Base-by-base conservation (phyloP, 306 rosid species). In the Castanea mollissima region DNA sequence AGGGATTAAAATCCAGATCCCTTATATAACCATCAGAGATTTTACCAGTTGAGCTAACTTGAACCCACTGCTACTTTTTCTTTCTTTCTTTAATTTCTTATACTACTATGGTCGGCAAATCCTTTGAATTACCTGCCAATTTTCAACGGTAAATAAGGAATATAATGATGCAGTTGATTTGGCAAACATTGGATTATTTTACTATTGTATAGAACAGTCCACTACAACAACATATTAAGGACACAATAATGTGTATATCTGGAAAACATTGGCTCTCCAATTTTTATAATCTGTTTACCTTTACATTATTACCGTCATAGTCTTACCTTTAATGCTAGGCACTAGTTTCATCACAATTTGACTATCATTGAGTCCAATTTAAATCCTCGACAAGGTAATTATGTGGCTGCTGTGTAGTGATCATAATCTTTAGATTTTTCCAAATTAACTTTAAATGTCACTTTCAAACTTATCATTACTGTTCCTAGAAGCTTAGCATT, bases 91-190 rank as follows among this genome's bases (percentile, higher is more conserved):
- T 49, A 49, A 49, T 49, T 49, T 13, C 15, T 49, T 0, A 49
- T 13, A 49, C 54, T 10, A 49, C 15, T 34, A 79, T 68, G 71
- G 71, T 80, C 71, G 62, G 75, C 72, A 75, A 74, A 76, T 75
- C 84, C 63, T 74, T 31, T 31, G 21, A 69, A 13, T 58, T 60
- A 49, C 68, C 67, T 23, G 34, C 52, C 29, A 32, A 18, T 29
- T 41, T 41, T 75, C 44, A 79, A 64, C 23, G 18, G 79, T 69
- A 55, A 35, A 74, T 35, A 29, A 54, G 69, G 69, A 35, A 23
- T 74, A 80, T 80, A 74, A 80, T 80, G 58, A 74, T 80, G 79
- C 62, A 80, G 46, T 2, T 49, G 78, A 73, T 62, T 73, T 79
- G 73, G 74, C 46, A 20, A 79, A 79, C 77, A 79, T 49, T 59